Base-by-base conservation (phyloP, 306 rosid species). In the Rosa multiflora region DNA sequence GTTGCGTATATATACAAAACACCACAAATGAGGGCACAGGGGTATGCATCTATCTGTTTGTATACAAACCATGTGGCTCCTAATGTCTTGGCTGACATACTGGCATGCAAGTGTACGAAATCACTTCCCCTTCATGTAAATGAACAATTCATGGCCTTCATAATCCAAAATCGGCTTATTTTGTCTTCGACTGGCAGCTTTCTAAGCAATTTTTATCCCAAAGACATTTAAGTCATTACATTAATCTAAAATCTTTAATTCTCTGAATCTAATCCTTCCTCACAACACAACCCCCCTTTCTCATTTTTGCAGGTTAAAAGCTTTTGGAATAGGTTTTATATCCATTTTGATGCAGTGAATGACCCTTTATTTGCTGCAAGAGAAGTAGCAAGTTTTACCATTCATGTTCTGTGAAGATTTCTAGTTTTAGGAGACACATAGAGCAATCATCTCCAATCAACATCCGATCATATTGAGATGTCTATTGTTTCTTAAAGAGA, bases 341-440 rank as follows among this genome's bases (percentile, higher is more conserved):
- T 64, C 49, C 49, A 67, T 67, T 67, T 67, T 67, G 29, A 49
- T 67, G 72, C 15, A 10, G 21, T 40, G 47, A 39, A 40, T 40
- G 71, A 37, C 47, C 26, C 48, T 39, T 39, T 37, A 39, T 67
- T 40, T 67, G 29, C 29, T 67, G 29, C 72, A 67, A 18, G 26
- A 67, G 26, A 67, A 67, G 13, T 14, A 10, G 14, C 49, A 67
- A 67, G 71, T 39, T 17, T 40, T 39, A 20, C 37, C 48, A 69
- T 51, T 49, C 68, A 42, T 56, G 69, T 29, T 39, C 29, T 77
- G 9, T 69, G 56, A 10, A 62, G 13, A 79, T 72, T 9, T 63
- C 74, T 64, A 73, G 78, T 53, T 80, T 59, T 73, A 26, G 63
- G 7, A 29, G 61, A 76, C 74, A 76, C 74, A 26, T 32, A 62